Conservation (phyloP, 495 filamentous ascomycete genomes). For the Penicillium angulare region DNA sequence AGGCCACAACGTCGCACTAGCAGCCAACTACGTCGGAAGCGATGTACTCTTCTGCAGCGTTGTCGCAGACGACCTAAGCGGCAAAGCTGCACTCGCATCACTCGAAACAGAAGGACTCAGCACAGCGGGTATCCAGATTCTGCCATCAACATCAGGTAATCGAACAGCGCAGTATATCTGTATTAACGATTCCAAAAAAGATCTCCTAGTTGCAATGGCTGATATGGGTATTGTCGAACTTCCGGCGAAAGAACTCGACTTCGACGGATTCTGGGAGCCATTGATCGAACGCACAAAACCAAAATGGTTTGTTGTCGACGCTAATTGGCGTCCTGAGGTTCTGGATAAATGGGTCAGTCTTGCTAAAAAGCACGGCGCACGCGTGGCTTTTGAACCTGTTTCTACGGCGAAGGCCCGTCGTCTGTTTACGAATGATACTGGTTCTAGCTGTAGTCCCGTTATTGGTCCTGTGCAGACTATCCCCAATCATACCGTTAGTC, state of each 20-base stretch:
- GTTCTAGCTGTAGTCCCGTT: slow-evolving; percentile 15
- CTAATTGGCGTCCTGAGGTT: slow-evolving; percentile 68
- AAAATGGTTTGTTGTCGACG: slow-evolving; percentile 76
- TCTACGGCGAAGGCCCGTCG: slow-evolving; percentile 71
- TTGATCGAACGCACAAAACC: slow-evolving; percentile 55
- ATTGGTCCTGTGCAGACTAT: slow-evolving; percentile 44
- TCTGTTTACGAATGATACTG: slow-evolving; percentile 52
- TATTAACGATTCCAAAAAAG: slow-evolving; percentile 78
- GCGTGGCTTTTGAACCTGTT: slow-evolving; percentile 89
- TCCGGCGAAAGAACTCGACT: slow-evolving; percentile 35
- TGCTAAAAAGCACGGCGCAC: slow-evolving; percentile 52
- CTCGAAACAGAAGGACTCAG: slow-evolving; percentile 63
- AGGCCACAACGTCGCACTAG: slow-evolving; percentile 86
- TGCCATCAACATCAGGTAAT: slow-evolving; percentile 47
- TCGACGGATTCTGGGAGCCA: slow-evolving; percentile 58
- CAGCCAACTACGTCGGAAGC: slow-evolving; percentile 62
- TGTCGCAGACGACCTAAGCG: slow-evolving; percentile 74
- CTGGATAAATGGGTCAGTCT: slow-evolving; percentile 60
- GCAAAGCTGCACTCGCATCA: slow-evolving; percentile 62
- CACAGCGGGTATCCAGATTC: slow-evolving; percentile 57
- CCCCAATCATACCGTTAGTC: slow-evolving; percentile 61
- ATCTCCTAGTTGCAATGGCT: slow-evolving; percentile 84
- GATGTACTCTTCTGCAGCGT: slow-evolving; percentile 68
- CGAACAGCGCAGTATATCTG: slow-evolving; percentile 89
- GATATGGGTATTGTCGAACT: slow-evolving; percentile 86